phyloP scores from a whole-genome alignment of 2,329 filamentous ascomycete genomes.

The Xylariaceae sp. region DNA sequence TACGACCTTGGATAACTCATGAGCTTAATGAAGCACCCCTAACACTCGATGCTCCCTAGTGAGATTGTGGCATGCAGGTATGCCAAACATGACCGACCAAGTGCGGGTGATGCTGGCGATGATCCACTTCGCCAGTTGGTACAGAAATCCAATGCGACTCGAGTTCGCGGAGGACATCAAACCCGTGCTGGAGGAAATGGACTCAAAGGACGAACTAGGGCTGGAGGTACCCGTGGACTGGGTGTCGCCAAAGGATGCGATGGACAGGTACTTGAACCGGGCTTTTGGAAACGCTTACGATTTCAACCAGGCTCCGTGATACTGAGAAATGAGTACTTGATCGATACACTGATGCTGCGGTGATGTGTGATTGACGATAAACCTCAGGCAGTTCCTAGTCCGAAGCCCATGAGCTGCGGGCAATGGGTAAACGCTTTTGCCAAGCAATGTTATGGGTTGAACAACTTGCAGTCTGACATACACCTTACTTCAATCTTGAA shows the following conservation, averaged over 20 bases:
- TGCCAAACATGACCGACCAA: slow-evolving; percentile 50
- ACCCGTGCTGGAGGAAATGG: slow-evolving; percentile 36
- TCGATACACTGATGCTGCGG: no score
- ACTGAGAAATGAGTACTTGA: no score
- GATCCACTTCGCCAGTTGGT: slow-evolving; percentile 57
- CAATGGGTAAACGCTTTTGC: no score
- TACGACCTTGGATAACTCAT: no score
- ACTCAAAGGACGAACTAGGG: slow-evolving; percentile 23
- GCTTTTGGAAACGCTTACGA: slow-evolving; percentile 60
- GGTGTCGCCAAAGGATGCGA: slow-evolving; percentile 36
- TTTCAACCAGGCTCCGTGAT: slow-evolving; percentile 43
- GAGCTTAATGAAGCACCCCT: no score
- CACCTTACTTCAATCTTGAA: no score
- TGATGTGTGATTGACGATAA: no score
- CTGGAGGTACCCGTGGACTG: slow-evolving; percentile 50
- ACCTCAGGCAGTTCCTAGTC: no score
- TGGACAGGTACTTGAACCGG: slow-evolving; percentile 47
- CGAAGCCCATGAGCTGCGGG: no score
- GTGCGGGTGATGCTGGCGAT: slow-evolving; percentile 56
- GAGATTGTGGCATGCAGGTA: slow-evolving; percentile 60
- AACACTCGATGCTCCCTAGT: no score
- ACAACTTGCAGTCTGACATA: no score
- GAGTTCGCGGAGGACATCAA: slow-evolving; percentile 48
- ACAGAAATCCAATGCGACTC: slow-evolving; percentile 52
- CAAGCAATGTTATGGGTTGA: no score